Percentiles rank a stretch among this genome's conserved stretches.
Conservation (phyloP, 2,329 filamentous ascomycete species). For the Colletotrichum sp. region DNA sequence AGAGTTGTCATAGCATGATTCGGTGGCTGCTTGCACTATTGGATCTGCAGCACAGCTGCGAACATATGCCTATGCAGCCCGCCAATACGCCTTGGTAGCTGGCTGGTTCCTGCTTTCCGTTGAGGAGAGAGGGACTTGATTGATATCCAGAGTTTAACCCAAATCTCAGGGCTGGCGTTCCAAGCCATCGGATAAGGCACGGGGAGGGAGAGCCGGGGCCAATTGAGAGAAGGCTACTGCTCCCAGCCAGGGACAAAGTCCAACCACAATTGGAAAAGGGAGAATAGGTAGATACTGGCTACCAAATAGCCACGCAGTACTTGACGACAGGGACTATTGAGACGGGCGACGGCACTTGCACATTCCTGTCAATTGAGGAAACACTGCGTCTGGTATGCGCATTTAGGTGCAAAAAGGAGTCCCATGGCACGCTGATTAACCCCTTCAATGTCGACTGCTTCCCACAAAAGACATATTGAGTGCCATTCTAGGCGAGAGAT, state of each 20-base stretch:
- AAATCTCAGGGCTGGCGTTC: not conserved
- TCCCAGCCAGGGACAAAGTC: no score
- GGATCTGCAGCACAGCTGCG: not conserved
- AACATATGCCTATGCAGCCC: not conserved
- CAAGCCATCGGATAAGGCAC: not conserved
- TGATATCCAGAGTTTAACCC: constrained; percentile 14
- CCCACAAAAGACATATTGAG: not conserved
- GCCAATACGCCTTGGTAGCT: not conserved
- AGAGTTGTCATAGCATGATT: not conserved
- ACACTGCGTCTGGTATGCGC: not conserved
- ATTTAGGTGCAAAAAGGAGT: not conserved
- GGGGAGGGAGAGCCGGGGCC: not conserved
- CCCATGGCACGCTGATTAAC: not conserved
- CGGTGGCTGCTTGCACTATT: not conserved
- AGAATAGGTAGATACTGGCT: not conserved
- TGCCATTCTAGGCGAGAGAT: not conserved
- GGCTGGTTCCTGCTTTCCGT: not conserved
- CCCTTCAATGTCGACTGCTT: not conserved
- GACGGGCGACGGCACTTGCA: not conserved
- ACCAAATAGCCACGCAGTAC: not conserved
- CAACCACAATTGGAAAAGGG: not conserved
- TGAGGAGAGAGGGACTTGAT: not conserved
- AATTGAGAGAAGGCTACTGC: not conserved
- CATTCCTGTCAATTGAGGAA: not conserved
- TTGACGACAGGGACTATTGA: not conserved